phyloP scores from a whole-genome alignment of 768 basidiomycete genomes.

The Scleroderma bovista region DNA sequence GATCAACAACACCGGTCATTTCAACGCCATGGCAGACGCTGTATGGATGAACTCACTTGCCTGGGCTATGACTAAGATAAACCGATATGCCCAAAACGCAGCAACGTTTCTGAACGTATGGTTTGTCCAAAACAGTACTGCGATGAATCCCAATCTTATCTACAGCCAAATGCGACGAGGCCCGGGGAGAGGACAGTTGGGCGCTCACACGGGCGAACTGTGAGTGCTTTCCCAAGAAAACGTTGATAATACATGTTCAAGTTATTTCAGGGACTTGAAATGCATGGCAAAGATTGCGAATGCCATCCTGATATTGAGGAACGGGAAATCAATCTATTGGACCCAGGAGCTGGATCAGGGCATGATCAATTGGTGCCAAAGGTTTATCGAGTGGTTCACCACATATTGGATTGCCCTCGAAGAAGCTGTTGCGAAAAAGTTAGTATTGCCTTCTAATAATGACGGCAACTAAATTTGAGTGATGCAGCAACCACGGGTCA shows the following conservation, averaged over 20 bases:
- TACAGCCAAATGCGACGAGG: conserved; percentile 42
- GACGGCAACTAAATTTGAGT: neutral
- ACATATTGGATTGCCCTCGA: conserved; percentile 42
- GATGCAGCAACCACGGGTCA: conserved; percentile 57
- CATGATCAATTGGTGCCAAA: conserved; percentile 45
- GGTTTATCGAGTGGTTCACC: conserved; percentile 54
- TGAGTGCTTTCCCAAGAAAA: conserved; percentile 24
- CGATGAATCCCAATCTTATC: conserved; percentile 62
- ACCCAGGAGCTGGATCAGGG: conserved; percentile 44
- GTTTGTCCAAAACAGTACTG: conserved; percentile 53
- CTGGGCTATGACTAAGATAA: conserved; percentile 40
- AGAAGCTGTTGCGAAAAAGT: conserved; percentile 48
- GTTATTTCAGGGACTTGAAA: conserved; percentile 45
- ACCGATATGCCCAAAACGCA: conserved; percentile 37
- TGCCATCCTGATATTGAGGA: conserved; percentile 49
- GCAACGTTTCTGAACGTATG: conserved; percentile 47
- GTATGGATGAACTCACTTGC: conserved; percentile 59
- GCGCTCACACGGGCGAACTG: conserved; percentile 52
- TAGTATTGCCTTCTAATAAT: conserved; percentile 17
- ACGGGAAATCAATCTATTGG: conserved; percentile 47
- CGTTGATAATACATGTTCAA: neutral
- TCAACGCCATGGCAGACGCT: conserved; percentile 52
- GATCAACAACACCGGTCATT: conserved; percentile 50
- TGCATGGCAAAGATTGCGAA: conserved; percentile 51
- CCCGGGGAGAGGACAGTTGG: conserved; percentile 19